Evolutionary conservation across 768 basidiomycete genomes (phyloP), one percentile per base, ranked within the genome.

Genomic region (Mrakia frigida): DNA sequence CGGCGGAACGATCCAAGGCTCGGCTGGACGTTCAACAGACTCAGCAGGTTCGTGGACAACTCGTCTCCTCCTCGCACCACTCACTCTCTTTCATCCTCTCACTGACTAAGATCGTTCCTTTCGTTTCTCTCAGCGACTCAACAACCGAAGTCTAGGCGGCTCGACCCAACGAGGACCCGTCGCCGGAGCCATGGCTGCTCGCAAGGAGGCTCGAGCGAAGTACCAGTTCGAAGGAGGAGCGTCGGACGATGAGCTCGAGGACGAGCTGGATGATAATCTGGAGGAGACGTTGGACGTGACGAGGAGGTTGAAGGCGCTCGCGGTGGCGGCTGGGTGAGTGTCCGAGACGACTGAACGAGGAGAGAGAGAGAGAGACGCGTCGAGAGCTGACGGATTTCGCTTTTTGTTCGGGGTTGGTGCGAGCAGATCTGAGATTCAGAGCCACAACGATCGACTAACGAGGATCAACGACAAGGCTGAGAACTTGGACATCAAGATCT

Each of bases 181-280:
- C 3, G 83, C 84, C 31, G 87, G 87, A 70, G 88, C 91, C 80
- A 84, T 87, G 75, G 82, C 86, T 21, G 84, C 84, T 14, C 85
- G 87, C 79, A 89, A 90, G 83, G 91, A 90, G 74, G 90, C 90
- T 80, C 86, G 92, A 80, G 88, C 90, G 80, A 88, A 92, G 50
- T 98, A 88, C 82, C 94, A 98, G 84, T 97, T 98, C 81, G 96
- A 99, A 80, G 89, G 89, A 37, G 91, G 89, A 52, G 92, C 87
- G 3, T 92, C 91, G 9, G 96, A 99, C 81, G 94, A 98, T 80
- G 94, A 95, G 84, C 79, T 96, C 0, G 96, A 99, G 85, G 91
- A 98, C 80, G 94, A 98, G 84, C 81, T 99, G 52, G 96, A 98
- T 80, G 89, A 87, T 79, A 98, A 98, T 82, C 85, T 99, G 35